A percentile compares a stretch with the other conserved stretches of the same genome.
Conservation (phyloP, 1,284 basidiomycete species). For the Ceratobasidium sp. region DNA sequence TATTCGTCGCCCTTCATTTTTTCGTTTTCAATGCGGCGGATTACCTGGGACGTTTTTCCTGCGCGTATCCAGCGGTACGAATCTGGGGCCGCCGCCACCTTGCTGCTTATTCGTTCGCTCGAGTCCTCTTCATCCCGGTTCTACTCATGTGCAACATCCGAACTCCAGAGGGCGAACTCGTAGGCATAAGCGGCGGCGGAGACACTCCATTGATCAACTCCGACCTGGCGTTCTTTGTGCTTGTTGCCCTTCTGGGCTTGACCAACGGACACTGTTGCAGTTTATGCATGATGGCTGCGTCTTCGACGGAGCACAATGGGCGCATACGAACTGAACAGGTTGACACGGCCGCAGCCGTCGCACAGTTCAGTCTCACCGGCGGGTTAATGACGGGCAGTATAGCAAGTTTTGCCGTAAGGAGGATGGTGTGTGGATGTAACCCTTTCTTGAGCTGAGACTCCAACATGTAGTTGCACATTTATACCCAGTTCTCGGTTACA, state of each 20-base stretch:
- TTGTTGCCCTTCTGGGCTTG: slow-evolving; percentile 51
- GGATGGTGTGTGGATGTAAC: slow-evolving; percentile 47
- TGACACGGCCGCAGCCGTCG: slow-evolving; percentile 54
- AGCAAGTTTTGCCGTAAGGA: slow-evolving; percentile 52
- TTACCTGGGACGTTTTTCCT: slow-evolving; percentile 27
- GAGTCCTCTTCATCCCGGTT: slow-evolving; percentile 35
- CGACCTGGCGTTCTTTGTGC: slow-evolving; percentile 52
- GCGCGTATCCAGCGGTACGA: slow-evolving; percentile 32
- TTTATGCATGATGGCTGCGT: slow-evolving; percentile 44
- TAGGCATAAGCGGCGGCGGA: slow-evolving; percentile 46
- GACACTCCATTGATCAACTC: slow-evolving; percentile 48
- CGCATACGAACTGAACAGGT: slow-evolving; percentile 53
- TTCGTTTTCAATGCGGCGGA: slow-evolving; percentile 53
- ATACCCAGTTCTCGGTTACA: background rate
- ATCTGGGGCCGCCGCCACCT: slow-evolving; percentile 38
- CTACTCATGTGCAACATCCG: slow-evolving; percentile 46
- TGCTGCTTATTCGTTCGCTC: slow-evolving; percentile 14
- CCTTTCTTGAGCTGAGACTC: slow-evolving; percentile 33
- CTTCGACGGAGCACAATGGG: slow-evolving; percentile 43
- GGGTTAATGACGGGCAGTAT: slow-evolving; percentile 54
- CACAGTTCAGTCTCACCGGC: slow-evolving; percentile 54
- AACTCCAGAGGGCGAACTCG: slow-evolving; percentile 36
- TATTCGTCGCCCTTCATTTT: slow-evolving; percentile 55
- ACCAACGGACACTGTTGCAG: slow-evolving; percentile 51
- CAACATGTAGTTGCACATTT: background rate